Base-by-base conservation (phyloP, 345 rosid species). In the Corymbia maculata region DNA sequence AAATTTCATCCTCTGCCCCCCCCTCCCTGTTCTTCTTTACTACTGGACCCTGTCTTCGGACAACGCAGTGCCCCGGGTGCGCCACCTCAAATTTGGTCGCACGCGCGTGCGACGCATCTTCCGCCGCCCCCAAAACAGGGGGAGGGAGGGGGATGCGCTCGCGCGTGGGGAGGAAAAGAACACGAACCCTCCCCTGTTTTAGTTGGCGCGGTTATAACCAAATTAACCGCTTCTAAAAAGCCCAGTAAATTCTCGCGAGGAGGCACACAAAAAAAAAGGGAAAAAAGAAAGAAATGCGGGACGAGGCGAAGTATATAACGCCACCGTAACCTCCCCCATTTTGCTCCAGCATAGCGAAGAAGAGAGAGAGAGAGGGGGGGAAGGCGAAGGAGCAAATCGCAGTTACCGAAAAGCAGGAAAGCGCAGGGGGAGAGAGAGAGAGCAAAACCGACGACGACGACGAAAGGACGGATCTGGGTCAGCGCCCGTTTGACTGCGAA, bases 401-500 rank as follows among this genome's bases (percentile, higher is more conserved):
- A 50, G 51, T 50, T 36, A 10, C 13, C 3, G 51, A 50, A 0
- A 11, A 28, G 68, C 68, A 1, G 5, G 21, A 13, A 12, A 61
- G 28, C 68, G 30, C 68, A 59, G 68, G 26, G 66, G 49, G 26
- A 47, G 32, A 64, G 64, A 24, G 12, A 32, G 17, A 45, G 53
- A 11, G 45, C 55, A 61, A 51, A 68, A 66, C 82, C 16, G 87
- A 85, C n/a, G 87, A 89, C 88, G 88, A 87, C 44, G 85, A 87
- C 84, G 88, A 53, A 55, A 75, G 89, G 57, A 87, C 68, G 87
- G 89, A 90, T 87, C 89, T 87, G 59, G 89, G 91, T 90, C 91
- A 90, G 88, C 85, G 75, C 32, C 6, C 51, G 50, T 87, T 88
- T 90, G 91, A 90, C 91, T 59, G 59, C 49, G 24, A 42, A 26